Conservation (phyloP, 306 rosid species). For the Alnus rubra region DNA sequence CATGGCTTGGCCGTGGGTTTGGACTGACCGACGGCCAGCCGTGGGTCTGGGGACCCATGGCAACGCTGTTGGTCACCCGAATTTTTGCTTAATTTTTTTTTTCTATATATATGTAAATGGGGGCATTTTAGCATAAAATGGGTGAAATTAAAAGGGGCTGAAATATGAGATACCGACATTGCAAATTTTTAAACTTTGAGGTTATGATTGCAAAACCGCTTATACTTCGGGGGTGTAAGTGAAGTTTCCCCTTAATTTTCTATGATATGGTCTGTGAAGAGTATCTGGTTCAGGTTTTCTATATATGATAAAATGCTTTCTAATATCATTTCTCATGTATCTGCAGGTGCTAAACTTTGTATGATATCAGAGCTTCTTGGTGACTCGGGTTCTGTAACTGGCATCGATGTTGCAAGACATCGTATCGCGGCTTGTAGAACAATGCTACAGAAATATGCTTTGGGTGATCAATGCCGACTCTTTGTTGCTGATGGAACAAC, state of each 20-base stretch:
- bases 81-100: too few relatives aligned
- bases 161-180: too few relatives aligned
- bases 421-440: slow-evolving; percentile 89
- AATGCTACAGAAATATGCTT: slow-evolving; percentile 72
- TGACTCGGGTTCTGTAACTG: slow-evolving; percentile 77
- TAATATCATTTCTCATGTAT: neutral
- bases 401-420: slow-evolving; percentile 88
- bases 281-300: neutral
- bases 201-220: too few relatives aligned
- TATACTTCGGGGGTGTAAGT: too few relatives aligned
- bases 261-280: neutral
- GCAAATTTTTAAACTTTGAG: too few relatives aligned
- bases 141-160: too few relatives aligned
- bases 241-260: neutral
- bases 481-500: slow-evolving; percentile 84
- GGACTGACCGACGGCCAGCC: too few relatives aligned
- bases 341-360: slow-evolving; percentile 91
- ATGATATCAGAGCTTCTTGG: slow-evolving; percentile 80
- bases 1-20: too few relatives aligned
- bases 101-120: too few relatives aligned
- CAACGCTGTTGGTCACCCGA: too few relatives aligned
- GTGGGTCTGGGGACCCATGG: too few relatives aligned
- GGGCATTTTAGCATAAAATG: too few relatives aligned
- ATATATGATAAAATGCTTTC: neutral
- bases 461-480: slow-evolving; percentile 75